Evolutionary conservation across 495 filamentous ascomycete genomes (phyloP).

Genomic region (Geoglossum glabrum): DNA sequence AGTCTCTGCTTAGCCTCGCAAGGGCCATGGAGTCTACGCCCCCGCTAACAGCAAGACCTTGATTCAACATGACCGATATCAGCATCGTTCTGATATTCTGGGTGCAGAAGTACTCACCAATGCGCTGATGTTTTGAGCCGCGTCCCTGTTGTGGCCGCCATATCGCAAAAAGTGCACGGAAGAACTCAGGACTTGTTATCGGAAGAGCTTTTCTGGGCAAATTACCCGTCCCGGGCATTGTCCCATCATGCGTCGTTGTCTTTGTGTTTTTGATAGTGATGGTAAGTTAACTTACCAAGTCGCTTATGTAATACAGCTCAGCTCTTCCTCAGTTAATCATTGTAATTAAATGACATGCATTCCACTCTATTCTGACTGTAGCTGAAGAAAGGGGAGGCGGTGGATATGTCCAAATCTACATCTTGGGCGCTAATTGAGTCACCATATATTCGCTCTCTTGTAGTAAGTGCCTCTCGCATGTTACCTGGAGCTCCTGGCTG

Average conservation of each 20-base stretch:
- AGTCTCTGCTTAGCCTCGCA: conserved; percentile 42
- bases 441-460: conserved; percentile 24
- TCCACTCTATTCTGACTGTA: background rate
- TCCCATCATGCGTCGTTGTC: background rate
- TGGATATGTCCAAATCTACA: background rate
- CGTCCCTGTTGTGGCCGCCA: background rate
- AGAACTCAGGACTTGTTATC: background rate
- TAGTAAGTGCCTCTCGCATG: conserved; percentile 15
- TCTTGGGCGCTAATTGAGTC: conserved; percentile 14
- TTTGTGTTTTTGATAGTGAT: background rate
- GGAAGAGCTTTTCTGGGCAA: background rate
- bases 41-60: conserved; percentile 75
- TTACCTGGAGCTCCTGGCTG: background rate
- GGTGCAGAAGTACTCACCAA: background rate
- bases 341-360: background rate
- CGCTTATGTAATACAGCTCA: background rate
- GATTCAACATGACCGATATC: background rate
- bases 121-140: background rate
- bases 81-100: background rate
- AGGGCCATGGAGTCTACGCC: conserved; percentile 95
- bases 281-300: too few relatives aligned
- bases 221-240: background rate
- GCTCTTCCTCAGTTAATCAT: background rate
- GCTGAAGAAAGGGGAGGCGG: conserved; percentile 8
- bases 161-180: background rate